A percentile compares a stretch with the other conserved stretches of the same genome.
Conservation (phyloP, 345 rosid species). For the Diplotaxis tenuifolia region DNA sequence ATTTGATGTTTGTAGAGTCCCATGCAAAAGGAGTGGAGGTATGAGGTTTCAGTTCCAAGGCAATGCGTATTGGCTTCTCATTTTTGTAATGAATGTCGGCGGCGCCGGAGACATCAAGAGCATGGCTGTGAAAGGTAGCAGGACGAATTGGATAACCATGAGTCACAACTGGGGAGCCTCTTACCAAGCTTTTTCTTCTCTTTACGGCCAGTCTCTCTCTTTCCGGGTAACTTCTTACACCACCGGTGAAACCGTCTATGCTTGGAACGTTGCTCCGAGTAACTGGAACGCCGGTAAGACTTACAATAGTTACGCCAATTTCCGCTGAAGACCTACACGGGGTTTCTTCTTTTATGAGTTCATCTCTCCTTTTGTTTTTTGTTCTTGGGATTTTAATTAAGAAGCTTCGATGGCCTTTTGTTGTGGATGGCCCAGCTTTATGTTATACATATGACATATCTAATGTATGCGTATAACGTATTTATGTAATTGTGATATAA, state of each 20-base stretch:
- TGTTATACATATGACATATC: slow-evolving; percentile 25
- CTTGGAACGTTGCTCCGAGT: slow-evolving; percentile 41
- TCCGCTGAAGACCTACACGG: slow-evolving; percentile 15
- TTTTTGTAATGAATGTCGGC: slow-evolving; percentile 60
- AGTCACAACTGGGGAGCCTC: slow-evolving; percentile 96
- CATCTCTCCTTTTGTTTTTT: not conserved
- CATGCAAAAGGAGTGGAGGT: slow-evolving; percentile 74
- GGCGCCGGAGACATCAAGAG: slow-evolving; percentile 66
- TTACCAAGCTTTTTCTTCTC: slow-evolving; percentile 77
- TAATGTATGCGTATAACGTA: slow-evolving; percentile 15
- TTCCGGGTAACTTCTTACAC: slow-evolving; percentile 72
- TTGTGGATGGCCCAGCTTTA: slow-evolving; percentile 31
- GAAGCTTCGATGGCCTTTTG: slow-evolving; percentile 32
- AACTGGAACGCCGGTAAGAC: slow-evolving; percentile 37
- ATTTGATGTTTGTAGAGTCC: slow-evolving; percentile 45
- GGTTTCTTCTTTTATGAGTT: not conserved
- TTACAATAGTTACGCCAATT: slow-evolving; percentile 27
- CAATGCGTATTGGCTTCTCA: slow-evolving; percentile 62
- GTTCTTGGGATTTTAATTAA: not conserved
- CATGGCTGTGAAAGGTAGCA: slow-evolving; percentile 70
- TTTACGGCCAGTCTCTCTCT: slow-evolving; percentile 72
- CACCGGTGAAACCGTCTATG: slow-evolving; percentile 30
- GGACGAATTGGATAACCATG: slow-evolving; percentile 78
- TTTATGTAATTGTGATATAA: slow-evolving; percentile 29
- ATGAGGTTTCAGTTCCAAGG: slow-evolving; percentile 60